Percentiles rank a stretch among this genome's conserved stretches.
Evolutionary conservation across 2,329 filamentous ascomycete genomes (phyloP).

Genomic region (Penicillium brevicompactum): DNA sequence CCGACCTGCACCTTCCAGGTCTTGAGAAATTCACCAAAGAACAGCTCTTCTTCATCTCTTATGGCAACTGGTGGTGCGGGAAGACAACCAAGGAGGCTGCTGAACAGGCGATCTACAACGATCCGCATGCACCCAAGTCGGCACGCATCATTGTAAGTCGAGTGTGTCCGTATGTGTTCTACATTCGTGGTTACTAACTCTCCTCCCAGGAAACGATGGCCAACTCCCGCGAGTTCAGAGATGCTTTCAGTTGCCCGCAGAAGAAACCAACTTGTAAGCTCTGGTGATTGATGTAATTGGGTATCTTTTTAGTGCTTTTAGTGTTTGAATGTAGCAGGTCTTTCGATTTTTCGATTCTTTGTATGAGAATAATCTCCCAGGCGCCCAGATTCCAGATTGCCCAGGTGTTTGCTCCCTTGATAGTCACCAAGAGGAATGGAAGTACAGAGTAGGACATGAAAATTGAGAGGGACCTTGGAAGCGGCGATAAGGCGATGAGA

Average conservation of each 20-base stretch:
- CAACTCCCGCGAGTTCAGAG: constrained; percentile 68
- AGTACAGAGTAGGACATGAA: too few relatives aligned
- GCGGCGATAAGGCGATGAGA: too few relatives aligned
- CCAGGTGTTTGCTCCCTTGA: too few relatives aligned
- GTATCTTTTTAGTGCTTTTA: not conserved
- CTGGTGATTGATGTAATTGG: constrained; percentile 53
- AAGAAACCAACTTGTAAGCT: constrained; percentile 70
- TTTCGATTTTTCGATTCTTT: too few relatives aligned
- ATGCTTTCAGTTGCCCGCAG: constrained; percentile 66
- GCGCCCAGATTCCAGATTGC: too few relatives aligned
- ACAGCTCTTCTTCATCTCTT: constrained; percentile 70
- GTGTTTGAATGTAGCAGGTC: too few relatives aligned
- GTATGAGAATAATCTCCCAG: too few relatives aligned
- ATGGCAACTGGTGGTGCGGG: constrained; percentile 67
- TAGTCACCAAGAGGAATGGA: too few relatives aligned
- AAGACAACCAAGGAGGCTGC: constrained; percentile 63
- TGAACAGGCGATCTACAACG: constrained; percentile 60
- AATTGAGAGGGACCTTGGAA: too few relatives aligned
- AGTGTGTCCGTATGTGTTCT: not conserved
- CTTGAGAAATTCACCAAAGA: constrained; percentile 65
- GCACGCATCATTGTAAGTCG: constrained; percentile 55
- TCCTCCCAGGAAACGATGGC: constrained; percentile 57
- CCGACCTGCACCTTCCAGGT: constrained; percentile 60
- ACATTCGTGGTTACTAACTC: not conserved
- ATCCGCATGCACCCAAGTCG: constrained; percentile 67